Percentiles rank a stretch among this genome's conserved stretches.
Evolutionary conservation across 2,329 filamentous ascomycete genomes (phyloP).

Genomic region (Erysiphe pisi): DNA sequence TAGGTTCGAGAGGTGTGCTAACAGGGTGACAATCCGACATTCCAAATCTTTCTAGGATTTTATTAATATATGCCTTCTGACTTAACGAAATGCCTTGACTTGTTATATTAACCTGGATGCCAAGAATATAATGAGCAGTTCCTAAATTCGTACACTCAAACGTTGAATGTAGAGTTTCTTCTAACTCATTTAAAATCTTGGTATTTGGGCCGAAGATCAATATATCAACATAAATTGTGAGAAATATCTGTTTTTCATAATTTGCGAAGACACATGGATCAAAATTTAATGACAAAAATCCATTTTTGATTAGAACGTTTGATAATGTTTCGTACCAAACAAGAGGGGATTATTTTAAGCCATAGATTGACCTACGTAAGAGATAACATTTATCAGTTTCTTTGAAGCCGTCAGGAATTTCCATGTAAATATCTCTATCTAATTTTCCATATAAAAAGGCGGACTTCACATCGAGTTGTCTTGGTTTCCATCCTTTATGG

Average conservation of each 20-base stretch:
- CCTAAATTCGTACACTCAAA: neutral
- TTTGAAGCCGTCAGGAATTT: constrained; percentile 22
- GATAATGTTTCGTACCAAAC: neutral
- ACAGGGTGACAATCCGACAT: constrained; percentile 25
- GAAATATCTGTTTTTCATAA: neutral
- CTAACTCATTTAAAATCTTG: neutral
- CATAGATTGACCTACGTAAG: neutral
- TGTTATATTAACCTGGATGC: constrained; percentile 9
- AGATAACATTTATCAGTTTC: neutral
- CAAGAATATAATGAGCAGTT: constrained; percentile 21
- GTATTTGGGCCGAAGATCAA: constrained; percentile 16
- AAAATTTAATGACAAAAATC: neutral
- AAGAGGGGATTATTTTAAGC: constrained; percentile 8
- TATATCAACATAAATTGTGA: neutral
- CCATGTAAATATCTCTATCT: constrained; percentile 7
- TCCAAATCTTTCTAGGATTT: constrained; percentile 21
- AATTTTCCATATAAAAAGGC: constrained; percentile 24
- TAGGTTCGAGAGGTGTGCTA: neutral
- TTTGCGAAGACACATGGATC: neutral
- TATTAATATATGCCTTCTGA: neutral
- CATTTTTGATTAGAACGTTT: neutral
- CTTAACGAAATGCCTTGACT: neutral
- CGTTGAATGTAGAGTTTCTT: constrained; percentile 1
- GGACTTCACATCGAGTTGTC: constrained; percentile 15
- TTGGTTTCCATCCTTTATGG: constrained; percentile 21